A percentile compares a stretch with the other conserved stretches of the same genome.
phyloP scores from a whole-genome alignment of 176 grass and related monocot species.

The Triticum urartu region DNA sequence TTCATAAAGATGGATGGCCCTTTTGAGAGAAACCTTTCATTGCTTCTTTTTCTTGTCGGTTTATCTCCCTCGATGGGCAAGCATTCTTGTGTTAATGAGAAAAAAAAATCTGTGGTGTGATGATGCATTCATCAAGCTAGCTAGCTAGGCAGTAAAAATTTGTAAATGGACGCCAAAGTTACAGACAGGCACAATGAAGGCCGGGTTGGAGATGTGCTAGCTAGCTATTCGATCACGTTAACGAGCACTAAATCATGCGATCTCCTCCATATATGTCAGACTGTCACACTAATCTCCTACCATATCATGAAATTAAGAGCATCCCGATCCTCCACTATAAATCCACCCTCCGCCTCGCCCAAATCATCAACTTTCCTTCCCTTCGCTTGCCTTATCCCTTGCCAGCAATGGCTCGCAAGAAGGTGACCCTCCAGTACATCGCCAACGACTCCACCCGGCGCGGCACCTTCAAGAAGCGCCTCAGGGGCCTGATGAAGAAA shows the following conservation, averaged over 20 bases:
- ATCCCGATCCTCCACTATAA: not conserved
- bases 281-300: not conserved
- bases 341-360: not conserved
- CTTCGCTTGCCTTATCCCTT: not conserved
- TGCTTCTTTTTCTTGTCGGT: no score
- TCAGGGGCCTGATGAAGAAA: slow-evolving; percentile 41
- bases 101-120: not conserved
- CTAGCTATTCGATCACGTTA: not conserved
- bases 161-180: not conserved
- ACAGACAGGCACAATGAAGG: not conserved
- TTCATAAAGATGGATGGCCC: not conserved
- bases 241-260: not conserved
- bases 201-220: not conserved
- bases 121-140: not conserved
- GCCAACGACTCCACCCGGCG: slow-evolving; percentile 26
- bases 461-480: slow-evolving; percentile 34
- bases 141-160: not conserved
- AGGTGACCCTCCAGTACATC: slow-evolving; percentile 37
- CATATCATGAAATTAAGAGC: not conserved
- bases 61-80: not conserved
- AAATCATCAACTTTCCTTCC: not conserved
- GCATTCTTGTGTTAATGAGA: not conserved
- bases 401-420: slow-evolving; percentile 39
- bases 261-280: not conserved
- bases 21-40: not conserved